A percentile compares a stretch with the other conserved stretches of the same genome.
These are phyloP conservation scores for Picochlorum sp. DNA, from an alignment of 139 green algal species.

Conservation along the genomic window DNA sequence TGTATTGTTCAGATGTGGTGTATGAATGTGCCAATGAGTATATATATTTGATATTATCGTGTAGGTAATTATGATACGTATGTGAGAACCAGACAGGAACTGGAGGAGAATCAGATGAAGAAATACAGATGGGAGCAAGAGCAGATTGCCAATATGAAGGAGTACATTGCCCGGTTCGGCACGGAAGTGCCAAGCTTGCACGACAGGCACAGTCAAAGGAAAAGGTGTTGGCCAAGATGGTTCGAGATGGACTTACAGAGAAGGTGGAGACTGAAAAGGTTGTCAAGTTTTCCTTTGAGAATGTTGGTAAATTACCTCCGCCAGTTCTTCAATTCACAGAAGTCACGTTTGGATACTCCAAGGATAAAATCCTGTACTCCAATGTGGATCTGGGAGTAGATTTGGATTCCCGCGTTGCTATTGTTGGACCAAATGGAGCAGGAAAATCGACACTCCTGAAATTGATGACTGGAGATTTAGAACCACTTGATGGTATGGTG, in stretches of 20 bases:
- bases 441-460: slow-evolving; percentile 98
- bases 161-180: slow-evolving; percentile 88
- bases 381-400: slow-evolving; percentile 92
- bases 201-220: slow-evolving; percentile 86
- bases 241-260: slow-evolving; percentile 73
- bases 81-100: slow-evolving; percentile 68
- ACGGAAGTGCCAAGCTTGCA: slow-evolving; percentile 84
- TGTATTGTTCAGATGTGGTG: background rate
- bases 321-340: slow-evolving; percentile 81
- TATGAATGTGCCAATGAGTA: background rate
- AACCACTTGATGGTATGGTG: slow-evolving; percentile 82
- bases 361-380: slow-evolving; percentile 51
- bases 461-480: slow-evolving; percentile 89
- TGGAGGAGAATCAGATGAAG: slow-evolving; percentile 94
- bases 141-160: slow-evolving; percentile 65
- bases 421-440: slow-evolving; percentile 51
- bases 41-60: background rate
- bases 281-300: slow-evolving; percentile 79
- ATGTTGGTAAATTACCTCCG: slow-evolving; percentile 85
- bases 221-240: slow-evolving; percentile 96
- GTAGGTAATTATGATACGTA: slow-evolving; percentile 87
- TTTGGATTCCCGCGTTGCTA: slow-evolving; percentile 84
- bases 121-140: slow-evolving; percentile 76
- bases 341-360: slow-evolving; percentile 78
- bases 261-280: slow-evolving; percentile 60